Evolutionary conservation across 1,284 basidiomycete genomes (phyloP), one percentile per base, ranked within the genome.

Genomic region (Vanrija sp.): DNA sequence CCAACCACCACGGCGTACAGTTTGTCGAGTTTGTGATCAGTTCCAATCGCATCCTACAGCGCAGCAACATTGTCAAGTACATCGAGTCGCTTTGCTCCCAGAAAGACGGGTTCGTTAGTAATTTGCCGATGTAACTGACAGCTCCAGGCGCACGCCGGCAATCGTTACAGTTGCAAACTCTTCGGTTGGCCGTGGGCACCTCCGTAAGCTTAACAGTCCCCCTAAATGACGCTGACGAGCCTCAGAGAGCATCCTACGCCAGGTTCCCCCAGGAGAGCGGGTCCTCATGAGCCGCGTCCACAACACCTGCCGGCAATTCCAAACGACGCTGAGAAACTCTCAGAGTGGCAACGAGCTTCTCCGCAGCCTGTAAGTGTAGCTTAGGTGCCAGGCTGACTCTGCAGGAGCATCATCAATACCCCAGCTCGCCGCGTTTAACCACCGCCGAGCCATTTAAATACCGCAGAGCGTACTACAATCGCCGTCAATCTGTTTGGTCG

Each of bases 1-100:
- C 63, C 31, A 68, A 67, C n/a, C 68, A 71, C 49, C 69, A 73
- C 50, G 71, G 71, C 8, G 69, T 69, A 18, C 69, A 68, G 47
- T 72, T 73, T 48, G 67, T 68, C 38, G 71, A 71, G 56, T 61
- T 68, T 31, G 65, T 68, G 46, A 47, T 68, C 19, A 59, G 50
- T 27, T 64, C 65, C 37, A 67, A 57, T 24, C 64, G 65, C 2
- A 23, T 55, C 15, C 50, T 55, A 6, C 55, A 55, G 16, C 51
- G 63, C 16, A 51, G 31, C 39, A 56, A 62, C 45, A 61, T 71
- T 36, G 44, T 54, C n/a, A 68, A 65, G 54, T 73, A 73, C 45
- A 45, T 72, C 19, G 66, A 72, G 15, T 60, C 66, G 0, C 66
- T 73, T 20, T 72, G 69, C 44, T 55, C 54, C 4, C 57, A 64